Conservation (phyloP, 2,329 filamentous ascomycete species). For the Fusarium abutilonis region DNA sequence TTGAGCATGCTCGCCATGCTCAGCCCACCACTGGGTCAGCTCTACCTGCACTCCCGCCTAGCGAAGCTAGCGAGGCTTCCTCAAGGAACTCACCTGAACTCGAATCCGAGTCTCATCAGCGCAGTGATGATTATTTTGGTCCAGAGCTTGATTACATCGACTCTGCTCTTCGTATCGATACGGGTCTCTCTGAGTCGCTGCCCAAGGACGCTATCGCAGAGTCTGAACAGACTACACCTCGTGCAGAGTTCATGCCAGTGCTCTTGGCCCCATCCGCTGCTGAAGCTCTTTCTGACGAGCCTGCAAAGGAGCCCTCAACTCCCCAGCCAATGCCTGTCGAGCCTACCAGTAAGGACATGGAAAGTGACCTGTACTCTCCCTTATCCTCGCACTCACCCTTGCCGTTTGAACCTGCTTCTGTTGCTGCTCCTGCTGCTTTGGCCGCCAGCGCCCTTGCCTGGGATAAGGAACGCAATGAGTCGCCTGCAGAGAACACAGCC, state of each 20-base stretch:
- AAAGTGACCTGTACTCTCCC: slow-evolving; percentile 55
- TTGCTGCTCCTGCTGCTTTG: slow-evolving; percentile 31
- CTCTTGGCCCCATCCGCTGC: slow-evolving; percentile 33
- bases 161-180: slow-evolving; percentile 55
- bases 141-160: slow-evolving; percentile 33
- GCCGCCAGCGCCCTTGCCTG: slow-evolving; percentile 43
- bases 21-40: slow-evolving; percentile 50
- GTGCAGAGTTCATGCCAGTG: slow-evolving; percentile 58
- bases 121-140: slow-evolving; percentile 45
- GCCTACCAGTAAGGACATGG: slow-evolving; percentile 55
- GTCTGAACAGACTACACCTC: slow-evolving; percentile 75
- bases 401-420: slow-evolving; percentile 36
- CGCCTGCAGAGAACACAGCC: slow-evolving; percentile 42
- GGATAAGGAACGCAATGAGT: slow-evolving; percentile 21
- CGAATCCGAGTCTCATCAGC: slow-evolving; percentile 43
- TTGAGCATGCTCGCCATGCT: slow-evolving; percentile 68
- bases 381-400: slow-evolving; percentile 54
- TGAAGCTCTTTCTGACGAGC: slow-evolving; percentile 3
- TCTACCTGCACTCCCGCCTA: slow-evolving; percentile 62
- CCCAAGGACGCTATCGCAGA: slow-evolving; percentile 61
- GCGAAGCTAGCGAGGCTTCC: slow-evolving; percentile 55
- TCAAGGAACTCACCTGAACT: slow-evolving; percentile 50
- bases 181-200: slow-evolving; percentile 46
- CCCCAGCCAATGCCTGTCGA: slow-evolving; percentile 55
- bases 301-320: slow-evolving; percentile 26